Percentiles rank a stretch among this genome's conserved stretches.
Evolutionary conservation across 1,284 basidiomycete species (phyloP).

Genomic region (Pisolithus thermaeus): DNA sequence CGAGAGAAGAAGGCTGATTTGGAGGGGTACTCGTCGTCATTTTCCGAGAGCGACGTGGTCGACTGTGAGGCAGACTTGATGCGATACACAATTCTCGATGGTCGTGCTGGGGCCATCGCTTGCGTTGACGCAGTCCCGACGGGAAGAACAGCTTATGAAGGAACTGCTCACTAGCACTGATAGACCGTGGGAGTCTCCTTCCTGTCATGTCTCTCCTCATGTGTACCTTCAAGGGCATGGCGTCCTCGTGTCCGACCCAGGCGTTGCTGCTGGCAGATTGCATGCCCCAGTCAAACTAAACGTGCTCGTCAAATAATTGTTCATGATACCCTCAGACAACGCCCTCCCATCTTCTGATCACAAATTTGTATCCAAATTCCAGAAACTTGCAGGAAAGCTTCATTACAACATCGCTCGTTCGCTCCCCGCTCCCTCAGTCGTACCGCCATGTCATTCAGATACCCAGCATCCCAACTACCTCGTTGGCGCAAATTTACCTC

Average conservation of each 20-base stretch:
- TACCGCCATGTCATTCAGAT: background rate
- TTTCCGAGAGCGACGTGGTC: slow-evolving; percentile 51
- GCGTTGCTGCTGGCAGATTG: background rate
- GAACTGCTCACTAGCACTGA: background rate
- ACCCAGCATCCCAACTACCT: slow-evolving; percentile 3
- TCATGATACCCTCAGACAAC: slow-evolving; percentile 15
- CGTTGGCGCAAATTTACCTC: slow-evolving; percentile 34
- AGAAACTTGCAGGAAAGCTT: slow-evolving; percentile 4
- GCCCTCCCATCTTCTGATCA: background rate
- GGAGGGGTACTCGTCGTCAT: slow-evolving; percentile 57
- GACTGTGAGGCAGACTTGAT: slow-evolving; percentile 53
- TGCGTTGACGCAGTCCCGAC: background rate
- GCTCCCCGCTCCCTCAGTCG: slow-evolving; percentile 1
- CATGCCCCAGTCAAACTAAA: background rate
- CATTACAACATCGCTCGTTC: slow-evolving; percentile 21
- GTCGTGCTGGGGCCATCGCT: slow-evolving; percentile 18
- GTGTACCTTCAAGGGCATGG: background rate
- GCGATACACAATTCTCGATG: slow-evolving; percentile 45
- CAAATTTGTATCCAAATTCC: slow-evolving; percentile 2
- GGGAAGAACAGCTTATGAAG: background rate
- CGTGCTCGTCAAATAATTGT: background rate
- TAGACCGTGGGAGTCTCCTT: slow-evolving; percentile 2
- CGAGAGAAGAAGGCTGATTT: slow-evolving; percentile 47
- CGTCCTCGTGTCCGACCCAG: background rate
- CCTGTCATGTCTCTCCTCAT: background rate